Conservation (phyloP, 345 rosid species). For the Heritiera fomes region DNA sequence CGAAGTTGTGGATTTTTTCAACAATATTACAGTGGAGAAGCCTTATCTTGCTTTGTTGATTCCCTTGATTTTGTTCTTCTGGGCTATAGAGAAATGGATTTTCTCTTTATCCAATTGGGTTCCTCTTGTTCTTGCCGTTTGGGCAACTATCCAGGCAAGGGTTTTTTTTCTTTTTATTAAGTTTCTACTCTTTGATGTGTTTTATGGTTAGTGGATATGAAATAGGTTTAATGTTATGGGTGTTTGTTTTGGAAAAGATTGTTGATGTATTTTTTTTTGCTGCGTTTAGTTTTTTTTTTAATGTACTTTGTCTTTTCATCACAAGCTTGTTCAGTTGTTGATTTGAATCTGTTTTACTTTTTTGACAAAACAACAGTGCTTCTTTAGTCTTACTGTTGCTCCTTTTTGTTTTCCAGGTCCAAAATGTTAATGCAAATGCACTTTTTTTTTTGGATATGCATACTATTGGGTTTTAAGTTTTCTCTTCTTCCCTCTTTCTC, state of each 20-base stretch:
- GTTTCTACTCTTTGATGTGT: neutral
- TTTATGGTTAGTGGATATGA: neutral
- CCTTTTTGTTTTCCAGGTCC: too few species aligned
- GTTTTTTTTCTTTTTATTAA: too few species aligned
- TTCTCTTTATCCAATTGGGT: conserved; percentile 90
- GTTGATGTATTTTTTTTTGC: neutral
- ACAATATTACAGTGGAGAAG: conserved; percentile 57
- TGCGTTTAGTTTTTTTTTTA: neutral
- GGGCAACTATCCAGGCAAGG: conserved; percentile 87
- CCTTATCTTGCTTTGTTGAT: conserved; percentile 59
- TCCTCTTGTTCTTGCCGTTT: conserved; percentile 81
- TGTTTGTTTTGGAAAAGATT: neutral
- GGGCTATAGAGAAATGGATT: conserved; percentile 90
- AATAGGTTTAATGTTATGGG: neutral
- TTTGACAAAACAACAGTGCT: neutral
- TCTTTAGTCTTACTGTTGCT: neutral
- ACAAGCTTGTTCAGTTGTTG: neutral
- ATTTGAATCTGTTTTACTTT: neutral
- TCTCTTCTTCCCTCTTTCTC: neutral
- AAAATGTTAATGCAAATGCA: neutral
- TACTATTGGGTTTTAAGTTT: neutral
- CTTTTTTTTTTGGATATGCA: neutral
- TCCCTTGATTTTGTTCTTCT: conserved; percentile 58
- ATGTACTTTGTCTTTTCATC: conserved; percentile 8
- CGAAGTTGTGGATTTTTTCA: conserved; percentile 49